Conservation (phyloP, 1,284 basidiomycete genomes). For the Fistulina hepatica region DNA sequence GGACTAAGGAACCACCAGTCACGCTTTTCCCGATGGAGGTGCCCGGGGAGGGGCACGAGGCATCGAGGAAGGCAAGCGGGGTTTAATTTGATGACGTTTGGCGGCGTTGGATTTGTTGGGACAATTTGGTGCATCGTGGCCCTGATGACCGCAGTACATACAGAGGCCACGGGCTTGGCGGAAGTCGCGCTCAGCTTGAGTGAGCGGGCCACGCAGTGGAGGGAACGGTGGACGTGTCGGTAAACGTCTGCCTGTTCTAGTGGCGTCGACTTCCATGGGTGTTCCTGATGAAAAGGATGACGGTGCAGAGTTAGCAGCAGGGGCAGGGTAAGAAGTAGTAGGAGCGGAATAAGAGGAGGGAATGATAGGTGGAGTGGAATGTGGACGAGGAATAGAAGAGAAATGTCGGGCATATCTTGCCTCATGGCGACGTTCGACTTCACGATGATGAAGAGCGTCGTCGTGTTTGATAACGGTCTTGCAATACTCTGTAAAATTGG, state of each 20-base stretch:
- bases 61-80: background rate
- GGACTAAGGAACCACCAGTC: background rate
- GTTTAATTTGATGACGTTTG: background rate
- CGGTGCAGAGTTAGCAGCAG: background rate
- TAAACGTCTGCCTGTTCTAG: background rate
- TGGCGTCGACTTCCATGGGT: conserved; percentile 10
- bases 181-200: conserved; percentile 4
- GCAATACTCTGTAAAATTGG: background rate
- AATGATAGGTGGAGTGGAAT: no score
- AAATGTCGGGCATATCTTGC: no score
- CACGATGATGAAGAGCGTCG: background rate
- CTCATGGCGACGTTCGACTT: background rate
- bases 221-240: no score
- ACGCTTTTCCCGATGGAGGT: background rate
- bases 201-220: conserved; percentile 5
- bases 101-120: conserved; percentile 1
- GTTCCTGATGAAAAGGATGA: background rate
- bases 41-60: no score
- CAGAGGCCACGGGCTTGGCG: conserved; percentile 4
- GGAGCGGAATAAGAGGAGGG: no score
- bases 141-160: conserved; percentile 4
- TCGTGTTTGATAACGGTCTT: background rate
- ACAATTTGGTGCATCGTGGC: conserved; percentile 4
- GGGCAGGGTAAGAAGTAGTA: background rate
- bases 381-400: no score